Evolutionary conservation across 139 green algal genomes (phyloP).

Genomic region (Coelastrella sp.): DNA sequence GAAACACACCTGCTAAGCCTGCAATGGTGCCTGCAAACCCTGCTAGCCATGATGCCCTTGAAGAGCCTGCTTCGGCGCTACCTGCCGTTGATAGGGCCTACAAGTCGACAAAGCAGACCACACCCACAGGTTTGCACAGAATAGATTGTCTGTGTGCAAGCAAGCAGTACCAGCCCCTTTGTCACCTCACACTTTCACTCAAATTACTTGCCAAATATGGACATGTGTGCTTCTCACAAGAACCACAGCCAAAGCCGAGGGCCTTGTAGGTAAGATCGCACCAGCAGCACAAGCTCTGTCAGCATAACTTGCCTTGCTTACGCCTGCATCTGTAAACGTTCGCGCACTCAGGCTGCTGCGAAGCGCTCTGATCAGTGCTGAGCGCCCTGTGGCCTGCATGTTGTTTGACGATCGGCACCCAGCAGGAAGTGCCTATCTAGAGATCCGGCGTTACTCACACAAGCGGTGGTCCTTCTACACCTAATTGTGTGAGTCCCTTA

Average conservation of each 20-base stretch:
- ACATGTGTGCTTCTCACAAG: too few relatives aligned
- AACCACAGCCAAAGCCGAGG: too few relatives aligned
- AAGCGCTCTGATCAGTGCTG: constrained; percentile 12
- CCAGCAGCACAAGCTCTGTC: background rate
- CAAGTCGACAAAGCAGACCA: too few relatives aligned
- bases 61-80: constrained; percentile 13
- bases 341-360: background rate
- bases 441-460: too few relatives aligned
- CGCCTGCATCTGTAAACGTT: background rate
- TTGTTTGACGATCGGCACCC: background rate
- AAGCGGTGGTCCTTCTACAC: too few relatives aligned
- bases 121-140: too few relatives aligned
- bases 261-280: background rate
- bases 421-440: background rate
- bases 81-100: constrained; percentile 29
- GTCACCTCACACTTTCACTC: too few relatives aligned
- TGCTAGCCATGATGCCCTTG: constrained; percentile 32
- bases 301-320: background rate
- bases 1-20: constrained; percentile 41
- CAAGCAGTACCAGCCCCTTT: too few relatives aligned
- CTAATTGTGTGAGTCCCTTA: too few relatives aligned
- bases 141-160: too few relatives aligned
- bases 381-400: constrained; percentile 24
- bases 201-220: too few relatives aligned
- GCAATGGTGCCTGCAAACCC: constrained; percentile 28